Base-by-base conservation (phyloP, 768 basidiomycete genomes). In the Cystofilobasidium ferigula region DNA sequence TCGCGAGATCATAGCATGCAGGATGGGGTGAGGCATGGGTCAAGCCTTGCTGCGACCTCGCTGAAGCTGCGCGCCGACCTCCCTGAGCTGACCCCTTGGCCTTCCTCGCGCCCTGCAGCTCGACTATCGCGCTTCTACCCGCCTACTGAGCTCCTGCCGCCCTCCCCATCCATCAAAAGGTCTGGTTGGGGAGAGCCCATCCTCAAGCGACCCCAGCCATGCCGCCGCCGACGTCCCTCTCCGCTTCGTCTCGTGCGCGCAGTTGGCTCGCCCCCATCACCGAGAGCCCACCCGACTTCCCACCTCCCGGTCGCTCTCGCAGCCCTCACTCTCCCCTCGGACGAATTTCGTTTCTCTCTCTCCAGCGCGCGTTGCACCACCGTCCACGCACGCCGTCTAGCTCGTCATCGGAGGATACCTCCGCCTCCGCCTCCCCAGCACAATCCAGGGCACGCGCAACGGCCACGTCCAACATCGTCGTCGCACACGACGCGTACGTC, bases 221-320 rank as follows among this genome's bases (percentile, higher is more conserved):
- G n/a, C 45, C 45, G n/a, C 45, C 42, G 20, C 42, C 45, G n/a
- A 5, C n/a, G n/a, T 24, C 45, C n/a, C n/a, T 47, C 22, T 22
- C 45, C 45, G 3, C 45, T 20, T 47, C 42, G 8, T 16, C 22
- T 5, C 45, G 45, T 16, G 22, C 14, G 9, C 51, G 51, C 12
- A 10, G 40, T 42, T 28, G 51, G 9, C 51, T 54, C 30, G 51
- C 51, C 18, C 51, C 51, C 51, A 54, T 54, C 51, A 54, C 51
- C 30, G 51, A 54, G 30, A 54, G 51, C 51, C 51, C 51, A 7
- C 51, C 51, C 26, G 30, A 54, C 28, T 54, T 28, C 51, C 51
- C 10, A 16, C 7, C 2, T 26, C 28, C 2, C 22, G 5, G 10
- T 5, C 45, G 22, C 45, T 6, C 51, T 32, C 51, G 4, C 26